These are phyloP conservation scores for Trametes cubensis DNA, from an alignment of 768 basidiomycete species.

Conservation along the genomic window DNA sequence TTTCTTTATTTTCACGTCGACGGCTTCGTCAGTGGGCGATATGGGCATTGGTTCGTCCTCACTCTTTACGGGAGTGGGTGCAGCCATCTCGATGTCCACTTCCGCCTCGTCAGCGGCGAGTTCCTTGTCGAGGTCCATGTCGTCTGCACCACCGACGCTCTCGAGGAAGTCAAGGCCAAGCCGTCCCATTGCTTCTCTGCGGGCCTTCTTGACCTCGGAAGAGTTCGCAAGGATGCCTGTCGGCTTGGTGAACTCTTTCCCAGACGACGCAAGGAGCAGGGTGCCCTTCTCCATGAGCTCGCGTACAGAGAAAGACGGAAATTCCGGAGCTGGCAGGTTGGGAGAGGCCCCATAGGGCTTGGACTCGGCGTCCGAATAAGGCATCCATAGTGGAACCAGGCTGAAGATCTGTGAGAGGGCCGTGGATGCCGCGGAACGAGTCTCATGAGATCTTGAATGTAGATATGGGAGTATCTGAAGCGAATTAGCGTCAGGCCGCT, in stretches of 20 bases:
- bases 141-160: conserved; percentile 66
- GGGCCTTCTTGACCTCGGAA: conserved; percentile 82
- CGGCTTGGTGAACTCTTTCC: conserved; percentile 86
- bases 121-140: conserved; percentile 86
- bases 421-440: conserved; percentile 84
- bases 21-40: conserved; percentile 51
- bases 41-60: conserved; percentile 41
- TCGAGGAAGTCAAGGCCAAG: conserved; percentile 88
- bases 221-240: conserved; percentile 70
- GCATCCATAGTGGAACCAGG: conserved; percentile 79
- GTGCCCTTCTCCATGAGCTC: conserved; percentile 76
- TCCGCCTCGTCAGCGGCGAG: conserved; percentile 61
- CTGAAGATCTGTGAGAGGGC: conserved; percentile 88
- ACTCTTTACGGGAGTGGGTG: conserved; percentile 34
- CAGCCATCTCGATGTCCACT: conserved; percentile 42
- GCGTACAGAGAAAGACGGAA: conserved; percentile 74
- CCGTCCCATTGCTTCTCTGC: conserved; percentile 86
- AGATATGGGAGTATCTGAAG: conserved; percentile 85
- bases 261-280: conserved; percentile 87
- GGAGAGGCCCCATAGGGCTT: conserved; percentile 33
- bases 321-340: conserved; percentile 51
- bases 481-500: conserved; percentile 1
- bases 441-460: conserved; percentile 90
- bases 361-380: conserved; percentile 41
- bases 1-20: conserved; percentile 31